These are phyloP conservation scores for Alternaria brassicae DNA, from an alignment of 2,329 filamentous ascomycete genomes.

Conservation along the genomic window DNA sequence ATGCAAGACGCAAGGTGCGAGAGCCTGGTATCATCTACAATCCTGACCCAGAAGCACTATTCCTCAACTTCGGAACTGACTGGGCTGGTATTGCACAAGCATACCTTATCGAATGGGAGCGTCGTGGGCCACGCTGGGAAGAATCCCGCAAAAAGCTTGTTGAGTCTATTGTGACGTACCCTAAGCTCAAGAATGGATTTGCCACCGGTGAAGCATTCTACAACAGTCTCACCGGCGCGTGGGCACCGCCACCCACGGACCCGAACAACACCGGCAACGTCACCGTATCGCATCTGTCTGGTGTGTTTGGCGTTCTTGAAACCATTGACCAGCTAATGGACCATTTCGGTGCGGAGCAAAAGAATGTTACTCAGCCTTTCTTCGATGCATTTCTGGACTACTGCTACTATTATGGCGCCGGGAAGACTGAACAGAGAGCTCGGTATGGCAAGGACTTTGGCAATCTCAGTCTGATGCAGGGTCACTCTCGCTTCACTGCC, in stretches of 20 bases:
- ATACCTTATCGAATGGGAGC: conserved; percentile 68
- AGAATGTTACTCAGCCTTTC: conserved; percentile 58
- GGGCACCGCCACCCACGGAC: conserved; percentile 62
- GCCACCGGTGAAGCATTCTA: conserved; percentile 64
- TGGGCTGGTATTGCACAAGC: conserved; percentile 64
- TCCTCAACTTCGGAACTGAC: conserved; percentile 65
- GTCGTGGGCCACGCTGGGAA: conserved; percentile 61
- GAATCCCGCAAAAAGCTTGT: conserved; percentile 61
- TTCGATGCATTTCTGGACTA: conserved; percentile 66
- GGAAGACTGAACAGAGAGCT: conserved; percentile 58
- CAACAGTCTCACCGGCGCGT: conserved; percentile 57
- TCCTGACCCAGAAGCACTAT: conserved; percentile 52
- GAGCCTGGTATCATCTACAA: conserved; percentile 59
- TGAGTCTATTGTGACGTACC: conserved; percentile 60
- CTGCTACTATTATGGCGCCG: conserved; percentile 64
- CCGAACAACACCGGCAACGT: conserved; percentile 61
- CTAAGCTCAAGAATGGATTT: conserved; percentile 64
- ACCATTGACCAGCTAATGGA: conserved; percentile 64
- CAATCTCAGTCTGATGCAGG: conserved; percentile 60
- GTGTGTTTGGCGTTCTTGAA: conserved; percentile 66
- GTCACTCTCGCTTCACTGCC: conserved; percentile 65
- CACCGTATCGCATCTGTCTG: conserved; percentile 62
- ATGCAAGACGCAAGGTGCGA: conserved; percentile 66
- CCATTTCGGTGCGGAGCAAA: conserved; percentile 49
- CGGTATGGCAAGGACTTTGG: conserved; percentile 61